Evolutionary conservation across 495 filamentous ascomycete genomes (phyloP).

Genomic region (Hyphodiscus hymeniophilus): DNA sequence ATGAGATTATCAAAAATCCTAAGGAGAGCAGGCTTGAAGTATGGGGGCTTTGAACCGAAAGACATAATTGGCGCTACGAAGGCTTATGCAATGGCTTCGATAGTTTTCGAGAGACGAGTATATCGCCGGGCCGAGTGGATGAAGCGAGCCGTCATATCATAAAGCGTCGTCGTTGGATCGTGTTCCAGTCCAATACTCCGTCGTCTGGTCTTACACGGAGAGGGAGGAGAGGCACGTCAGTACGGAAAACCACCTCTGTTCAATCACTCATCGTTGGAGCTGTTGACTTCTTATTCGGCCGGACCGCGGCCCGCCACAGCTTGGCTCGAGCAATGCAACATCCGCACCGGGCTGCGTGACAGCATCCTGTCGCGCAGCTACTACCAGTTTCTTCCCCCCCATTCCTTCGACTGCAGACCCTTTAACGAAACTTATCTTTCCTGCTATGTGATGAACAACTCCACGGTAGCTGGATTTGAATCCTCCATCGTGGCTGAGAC

Average conservation of each 20-base stretch:
- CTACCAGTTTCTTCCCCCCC: conserved; percentile 2
- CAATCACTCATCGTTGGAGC: conserved; percentile 29
- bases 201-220: no score
- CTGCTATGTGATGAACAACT: conserved; percentile 29
- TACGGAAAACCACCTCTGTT: conserved; percentile 37
- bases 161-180: conserved; percentile 29
- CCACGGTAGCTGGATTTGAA: conserved; percentile 10
- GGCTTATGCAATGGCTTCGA: no score
- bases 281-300: conserved; percentile 26
- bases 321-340: conserved; percentile 14
- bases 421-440: conserved; percentile 6
- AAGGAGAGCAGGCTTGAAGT: background rate
- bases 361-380: conserved; percentile 23
- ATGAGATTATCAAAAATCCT: no score
- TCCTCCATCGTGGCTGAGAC: conserved; percentile 9
- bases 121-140: no score
- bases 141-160: no score
- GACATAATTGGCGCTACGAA: no score
- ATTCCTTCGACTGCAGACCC: no score
- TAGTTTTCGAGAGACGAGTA: no score
- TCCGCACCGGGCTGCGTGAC: conserved; percentile 26
- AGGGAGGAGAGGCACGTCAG: conserved; percentile 42
- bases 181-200: no score
- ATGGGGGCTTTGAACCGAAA: no score
- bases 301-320: conserved; percentile 24